Evolutionary conservation across 441 rosid genomes (phyloP).

Genomic region (Erysimum cheiri): DNA sequence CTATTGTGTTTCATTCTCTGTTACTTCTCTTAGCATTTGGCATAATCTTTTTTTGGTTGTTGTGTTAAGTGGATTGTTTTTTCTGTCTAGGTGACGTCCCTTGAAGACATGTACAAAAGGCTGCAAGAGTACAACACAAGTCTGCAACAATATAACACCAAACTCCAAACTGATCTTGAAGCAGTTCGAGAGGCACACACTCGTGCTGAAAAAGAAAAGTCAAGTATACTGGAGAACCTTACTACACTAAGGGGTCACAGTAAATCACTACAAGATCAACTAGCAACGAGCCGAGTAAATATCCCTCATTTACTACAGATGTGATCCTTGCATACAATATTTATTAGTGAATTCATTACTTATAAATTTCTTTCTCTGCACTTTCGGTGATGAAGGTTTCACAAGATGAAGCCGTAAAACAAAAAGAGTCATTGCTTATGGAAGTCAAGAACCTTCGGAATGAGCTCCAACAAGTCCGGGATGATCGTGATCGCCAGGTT

Average conservation of each 20-base stretch:
- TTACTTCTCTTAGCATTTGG: slow-evolving; percentile 7
- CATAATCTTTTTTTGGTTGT: slow-evolving; percentile 14
- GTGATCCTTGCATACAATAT: not conserved
- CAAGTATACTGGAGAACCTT: slow-evolving; percentile 82
- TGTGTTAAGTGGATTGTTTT: slow-evolving; percentile 30
- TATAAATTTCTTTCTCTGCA: slow-evolving; percentile 10
- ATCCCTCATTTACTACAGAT: slow-evolving; percentile 2
- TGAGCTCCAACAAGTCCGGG: slow-evolving; percentile 84
- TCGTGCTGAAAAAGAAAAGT: slow-evolving; percentile 82
- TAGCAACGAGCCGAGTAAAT: slow-evolving; percentile 72
- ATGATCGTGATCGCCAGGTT: slow-evolving; percentile 85
- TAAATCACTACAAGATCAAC: slow-evolving; percentile 83
- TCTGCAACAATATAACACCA: slow-evolving; percentile 81
- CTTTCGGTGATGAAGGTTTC: slow-evolving; percentile 54
- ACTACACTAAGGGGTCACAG: slow-evolving; percentile 86
- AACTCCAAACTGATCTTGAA: slow-evolving; percentile 73
- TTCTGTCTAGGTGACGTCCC: slow-evolving; percentile 57
- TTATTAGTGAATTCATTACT: not conserved
- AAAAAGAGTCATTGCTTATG: slow-evolving; percentile 63
- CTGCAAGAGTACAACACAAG: slow-evolving; percentile 89
- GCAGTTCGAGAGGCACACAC: slow-evolving; percentile 60
- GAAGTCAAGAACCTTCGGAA: slow-evolving; percentile 80
- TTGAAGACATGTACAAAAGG: slow-evolving; percentile 79
- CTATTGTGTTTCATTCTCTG: slow-evolving; percentile 13
- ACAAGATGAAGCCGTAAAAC: slow-evolving; percentile 76